Percentiles rank a stretch among this genome's conserved stretches.
These are phyloP conservation scores for Pythium oligandrum DNA, from an alignment of 352 stramenopile species.

Conservation along the genomic window DNA sequence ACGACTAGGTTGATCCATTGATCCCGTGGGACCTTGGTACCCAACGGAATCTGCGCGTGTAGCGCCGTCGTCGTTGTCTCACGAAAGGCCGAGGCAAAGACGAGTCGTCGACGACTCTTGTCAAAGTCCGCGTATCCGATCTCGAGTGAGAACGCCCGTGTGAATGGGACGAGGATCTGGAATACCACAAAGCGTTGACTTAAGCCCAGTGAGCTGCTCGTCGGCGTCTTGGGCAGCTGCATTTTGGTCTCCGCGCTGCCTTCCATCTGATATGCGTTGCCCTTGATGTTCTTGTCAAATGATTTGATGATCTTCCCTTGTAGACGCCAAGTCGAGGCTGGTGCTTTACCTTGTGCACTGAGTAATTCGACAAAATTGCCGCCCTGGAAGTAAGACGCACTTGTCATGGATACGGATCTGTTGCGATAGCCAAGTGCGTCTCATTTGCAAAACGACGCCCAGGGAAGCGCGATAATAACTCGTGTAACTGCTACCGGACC, in stretches of 20 bases:
- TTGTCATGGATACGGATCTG: background rate
- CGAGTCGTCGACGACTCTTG: constrained; percentile 63
- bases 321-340: constrained; percentile 61
- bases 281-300: constrained; percentile 79
- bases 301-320: constrained; percentile 73
- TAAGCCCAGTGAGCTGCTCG: constrained; percentile 36
- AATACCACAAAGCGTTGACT: constrained; percentile 75
- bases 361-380: constrained; percentile 80
- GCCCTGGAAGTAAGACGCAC: constrained; percentile 63
- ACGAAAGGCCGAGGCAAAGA: constrained; percentile 76
- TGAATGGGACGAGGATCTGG: constrained; percentile 58
- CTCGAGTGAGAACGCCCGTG: constrained; percentile 67
- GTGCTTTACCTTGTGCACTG: constrained; percentile 69
- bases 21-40: constrained; percentile 39
- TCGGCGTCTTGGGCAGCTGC: constrained; percentile 63
- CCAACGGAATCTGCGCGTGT: constrained; percentile 68
- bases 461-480: background rate
- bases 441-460: constrained; percentile 2
- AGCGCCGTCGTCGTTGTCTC: constrained; percentile 48
- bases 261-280: constrained; percentile 74
- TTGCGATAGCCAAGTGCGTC: background rate
- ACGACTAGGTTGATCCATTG: constrained; percentile 78
- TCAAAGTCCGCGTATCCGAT: constrained; percentile 76
- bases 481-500: too few species aligned
- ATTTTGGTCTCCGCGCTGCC: constrained; percentile 75